Evolutionary conservation across 306 rosid species (phyloP).

Genomic region (Canavalia gladiata): DNA sequence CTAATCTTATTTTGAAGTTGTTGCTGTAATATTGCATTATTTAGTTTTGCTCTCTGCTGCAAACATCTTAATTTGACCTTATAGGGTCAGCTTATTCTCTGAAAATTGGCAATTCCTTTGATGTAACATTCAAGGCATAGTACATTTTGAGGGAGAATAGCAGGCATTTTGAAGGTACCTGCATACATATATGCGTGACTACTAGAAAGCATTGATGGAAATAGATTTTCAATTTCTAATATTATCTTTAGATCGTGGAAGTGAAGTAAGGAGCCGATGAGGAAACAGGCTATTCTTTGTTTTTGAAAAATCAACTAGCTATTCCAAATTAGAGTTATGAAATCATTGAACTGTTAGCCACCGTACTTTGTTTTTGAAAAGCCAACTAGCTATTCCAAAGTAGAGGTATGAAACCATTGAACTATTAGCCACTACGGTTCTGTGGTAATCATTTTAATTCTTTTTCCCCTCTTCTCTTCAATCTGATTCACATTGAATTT

Average conservation of each 20-base stretch:
- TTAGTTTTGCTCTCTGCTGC: background rate
- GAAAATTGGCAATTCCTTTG: background rate
- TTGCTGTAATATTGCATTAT: background rate
- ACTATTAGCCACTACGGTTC: background rate
- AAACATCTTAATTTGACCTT: background rate
- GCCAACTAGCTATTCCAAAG: background rate
- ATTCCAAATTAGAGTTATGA: background rate
- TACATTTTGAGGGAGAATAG: slow-evolving; percentile 13
- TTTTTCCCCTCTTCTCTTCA: background rate
- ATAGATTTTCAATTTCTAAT: background rate
- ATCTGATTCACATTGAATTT: slow-evolving; percentile 12
- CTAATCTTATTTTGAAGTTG: background rate
- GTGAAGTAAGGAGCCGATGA: background rate
- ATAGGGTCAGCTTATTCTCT: background rate
- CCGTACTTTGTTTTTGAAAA: background rate
- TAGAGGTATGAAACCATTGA: background rate
- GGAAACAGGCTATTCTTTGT: background rate
- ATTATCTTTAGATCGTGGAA: background rate
- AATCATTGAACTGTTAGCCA: background rate
- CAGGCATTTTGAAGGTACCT: background rate
- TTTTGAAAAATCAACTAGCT: background rate
- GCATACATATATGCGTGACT: background rate
- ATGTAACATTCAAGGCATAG: background rate
- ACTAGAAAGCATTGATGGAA: background rate
- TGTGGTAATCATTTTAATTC: background rate